Conservation (phyloP, 805 yeast species). For the Kuraishia hungarica region DNA sequence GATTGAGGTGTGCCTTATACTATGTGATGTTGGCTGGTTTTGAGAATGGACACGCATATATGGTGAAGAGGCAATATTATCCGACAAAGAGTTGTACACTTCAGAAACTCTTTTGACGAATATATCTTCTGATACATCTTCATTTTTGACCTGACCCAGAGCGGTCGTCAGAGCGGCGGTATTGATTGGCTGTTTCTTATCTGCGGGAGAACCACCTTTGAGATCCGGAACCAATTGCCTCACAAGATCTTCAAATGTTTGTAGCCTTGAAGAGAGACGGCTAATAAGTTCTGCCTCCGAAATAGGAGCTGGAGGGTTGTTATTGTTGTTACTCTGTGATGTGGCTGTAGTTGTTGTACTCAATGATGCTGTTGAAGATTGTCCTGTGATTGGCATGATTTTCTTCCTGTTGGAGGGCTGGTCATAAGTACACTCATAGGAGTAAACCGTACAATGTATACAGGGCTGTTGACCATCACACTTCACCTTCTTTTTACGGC, state of each 20-base stretch:
- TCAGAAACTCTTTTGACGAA: not conserved
- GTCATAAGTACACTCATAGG: conserved; percentile 77
- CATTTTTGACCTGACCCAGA: conserved; percentile 17
- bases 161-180: conserved; percentile 23
- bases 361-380: conserved; percentile 1
- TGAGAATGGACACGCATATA: not conserved
- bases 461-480: conserved; percentile 80
- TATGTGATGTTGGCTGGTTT: not conserved
- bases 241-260: conserved; percentile 23
- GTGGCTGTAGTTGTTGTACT: not conserved
- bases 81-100: not conserved
- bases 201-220: conserved; percentile 14
- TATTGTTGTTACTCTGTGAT: not conserved
- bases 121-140: conserved; percentile 3
- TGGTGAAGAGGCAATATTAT: not conserved
- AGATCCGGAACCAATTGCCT: conserved; percentile 22
- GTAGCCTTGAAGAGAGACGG: conserved; percentile 20
- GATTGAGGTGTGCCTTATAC: conserved; percentile 14
- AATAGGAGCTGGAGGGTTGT: conserved; percentile 7
- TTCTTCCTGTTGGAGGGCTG: conserved; percentile 59
- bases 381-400: conserved; percentile 7
- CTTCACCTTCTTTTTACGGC: conserved; percentile 67
- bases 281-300: conserved; percentile 19
- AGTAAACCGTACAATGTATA: conserved; percentile 78
- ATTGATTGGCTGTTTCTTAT: conserved; percentile 21